A percentile compares a stretch with the other conserved stretches of the same genome.
Conservation (phyloP, 2,329 filamentous ascomycete species). For the Epichloe festucae region DNA sequence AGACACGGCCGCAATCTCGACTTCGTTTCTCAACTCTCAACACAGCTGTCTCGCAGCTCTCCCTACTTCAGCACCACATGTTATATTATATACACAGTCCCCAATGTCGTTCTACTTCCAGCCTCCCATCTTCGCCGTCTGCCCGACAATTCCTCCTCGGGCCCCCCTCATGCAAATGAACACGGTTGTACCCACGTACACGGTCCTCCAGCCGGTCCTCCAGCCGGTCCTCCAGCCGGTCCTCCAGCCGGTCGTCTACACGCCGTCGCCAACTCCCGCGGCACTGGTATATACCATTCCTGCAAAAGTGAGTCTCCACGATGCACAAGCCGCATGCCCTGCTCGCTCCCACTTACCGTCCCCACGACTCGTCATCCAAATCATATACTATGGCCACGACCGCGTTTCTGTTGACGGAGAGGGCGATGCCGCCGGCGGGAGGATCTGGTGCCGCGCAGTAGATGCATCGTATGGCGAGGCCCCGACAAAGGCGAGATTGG, state of each 20-base stretch:
- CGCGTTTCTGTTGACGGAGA: no score
- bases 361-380: not conserved
- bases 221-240: not conserved
- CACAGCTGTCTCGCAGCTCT: not conserved
- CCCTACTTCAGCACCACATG: not conserved
- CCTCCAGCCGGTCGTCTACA: not conserved
- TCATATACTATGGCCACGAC: conserved; percentile 4
- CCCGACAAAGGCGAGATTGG: not conserved
- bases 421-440: no score
- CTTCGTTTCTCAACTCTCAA: not conserved
- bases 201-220: not conserved
- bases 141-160: not conserved
- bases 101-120: conserved; percentile 16
- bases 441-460: not conserved
- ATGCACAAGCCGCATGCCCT: not conserved
- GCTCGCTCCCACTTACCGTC: not conserved
- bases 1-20: no score
- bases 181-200: not conserved
- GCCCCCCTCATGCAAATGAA: not conserved
- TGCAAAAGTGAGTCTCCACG: not conserved
- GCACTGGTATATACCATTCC: not conserved
- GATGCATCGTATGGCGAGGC: not conserved
- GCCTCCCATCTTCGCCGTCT: conserved; percentile 12
- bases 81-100: not conserved
- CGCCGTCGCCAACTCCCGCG: not conserved